Percentiles rank a stretch among this genome's conserved stretches.
Conservation (phyloP, 192 early-diverging fungal genomes). For the Powellomyces hirtus region DNA sequence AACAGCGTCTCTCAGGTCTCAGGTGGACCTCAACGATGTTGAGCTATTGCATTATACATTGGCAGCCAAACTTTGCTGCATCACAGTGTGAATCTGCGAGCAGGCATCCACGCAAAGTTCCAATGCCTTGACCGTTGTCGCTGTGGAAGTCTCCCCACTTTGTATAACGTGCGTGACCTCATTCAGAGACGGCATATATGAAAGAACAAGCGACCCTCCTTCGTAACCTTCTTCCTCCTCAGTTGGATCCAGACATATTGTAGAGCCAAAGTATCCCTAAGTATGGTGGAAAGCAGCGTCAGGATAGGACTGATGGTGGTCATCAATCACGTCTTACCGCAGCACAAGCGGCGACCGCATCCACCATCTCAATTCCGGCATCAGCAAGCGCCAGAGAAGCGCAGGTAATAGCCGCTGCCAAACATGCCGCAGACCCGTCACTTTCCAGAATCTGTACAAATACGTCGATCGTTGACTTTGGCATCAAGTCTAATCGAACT, state of each 20-base stretch:
- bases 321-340: slow-evolving; percentile 48
- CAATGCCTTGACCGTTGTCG: slow-evolving; percentile 54
- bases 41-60: no score
- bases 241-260: slow-evolving; percentile 35
- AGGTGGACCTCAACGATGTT: no score
- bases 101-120: slow-evolving; percentile 75
- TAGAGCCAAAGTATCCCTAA: slow-evolving; percentile 29
- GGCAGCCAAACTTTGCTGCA: slow-evolving; percentile 56
- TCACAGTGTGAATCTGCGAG: slow-evolving; percentile 70
- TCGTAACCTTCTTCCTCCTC: slow-evolving; percentile 59
- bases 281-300: not conserved
- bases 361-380: slow-evolving; percentile 84
- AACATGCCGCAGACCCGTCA: slow-evolving; percentile 63
- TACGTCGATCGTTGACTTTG: slow-evolving; percentile 74
- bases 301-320: not conserved
- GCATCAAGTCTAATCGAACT: slow-evolving; percentile 65
- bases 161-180: slow-evolving; percentile 78
- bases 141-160: slow-evolving; percentile 56
- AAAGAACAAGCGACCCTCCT: slow-evolving; percentile 63
- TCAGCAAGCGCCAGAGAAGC: slow-evolving; percentile 65
- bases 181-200: slow-evolving; percentile 78
- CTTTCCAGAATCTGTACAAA: slow-evolving; percentile 68
- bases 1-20: no score
- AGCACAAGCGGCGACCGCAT: slow-evolving; percentile 72
- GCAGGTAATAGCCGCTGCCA: slow-evolving; percentile 63